phyloP scores from a whole-genome alignment of 768 basidiomycete species.

The Mycena haematopus region DNA sequence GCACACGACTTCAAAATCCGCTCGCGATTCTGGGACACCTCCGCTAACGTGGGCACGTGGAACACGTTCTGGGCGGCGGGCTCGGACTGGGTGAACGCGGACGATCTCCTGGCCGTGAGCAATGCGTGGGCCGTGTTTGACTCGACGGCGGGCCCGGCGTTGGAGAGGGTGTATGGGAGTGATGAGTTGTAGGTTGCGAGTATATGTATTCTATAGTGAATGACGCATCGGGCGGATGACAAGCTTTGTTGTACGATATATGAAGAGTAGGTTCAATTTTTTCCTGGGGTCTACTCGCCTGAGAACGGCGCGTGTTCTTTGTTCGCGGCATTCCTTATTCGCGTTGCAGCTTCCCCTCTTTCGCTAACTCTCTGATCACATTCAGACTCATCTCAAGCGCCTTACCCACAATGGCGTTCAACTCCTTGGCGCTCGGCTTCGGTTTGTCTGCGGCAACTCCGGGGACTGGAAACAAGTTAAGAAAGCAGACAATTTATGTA shows the following conservation, averaged over 20 bases:
- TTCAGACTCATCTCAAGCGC: constrained; percentile 12
- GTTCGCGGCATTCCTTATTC: too few species aligned
- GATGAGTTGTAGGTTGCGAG: not conserved
- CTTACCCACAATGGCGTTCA: constrained; percentile 17
- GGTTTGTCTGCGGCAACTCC: constrained; percentile 18
- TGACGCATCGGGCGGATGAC: too few species aligned
- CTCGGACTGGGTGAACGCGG: constrained; percentile 38
- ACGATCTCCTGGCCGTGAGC: constrained; percentile 32
- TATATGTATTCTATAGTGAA: too few species aligned
- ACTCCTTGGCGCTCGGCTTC: constrained; percentile 19
- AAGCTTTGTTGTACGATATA: too few species aligned
- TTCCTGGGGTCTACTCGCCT: too few species aligned
- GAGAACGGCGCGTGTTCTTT: too few species aligned
- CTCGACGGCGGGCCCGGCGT: not conserved
- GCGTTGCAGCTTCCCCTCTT: constrained; percentile 27
- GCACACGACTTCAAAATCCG: constrained; percentile 32
- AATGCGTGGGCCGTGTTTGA: constrained; percentile 26
- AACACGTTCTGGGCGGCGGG: constrained; percentile 31
- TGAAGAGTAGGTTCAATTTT: too few species aligned
- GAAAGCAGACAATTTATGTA: not conserved
- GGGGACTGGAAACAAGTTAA: constrained; percentile 10
- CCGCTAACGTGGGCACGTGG: constrained; percentile 31
- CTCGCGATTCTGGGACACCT: constrained; percentile 35
- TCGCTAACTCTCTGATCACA: constrained; percentile 22
- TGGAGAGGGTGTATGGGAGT: not conserved